Percentiles rank a stretch among this genome's conserved stretches.
Conservation (phyloP, 768 basidiomycete species). For the Favolaschia claudopus region DNA sequence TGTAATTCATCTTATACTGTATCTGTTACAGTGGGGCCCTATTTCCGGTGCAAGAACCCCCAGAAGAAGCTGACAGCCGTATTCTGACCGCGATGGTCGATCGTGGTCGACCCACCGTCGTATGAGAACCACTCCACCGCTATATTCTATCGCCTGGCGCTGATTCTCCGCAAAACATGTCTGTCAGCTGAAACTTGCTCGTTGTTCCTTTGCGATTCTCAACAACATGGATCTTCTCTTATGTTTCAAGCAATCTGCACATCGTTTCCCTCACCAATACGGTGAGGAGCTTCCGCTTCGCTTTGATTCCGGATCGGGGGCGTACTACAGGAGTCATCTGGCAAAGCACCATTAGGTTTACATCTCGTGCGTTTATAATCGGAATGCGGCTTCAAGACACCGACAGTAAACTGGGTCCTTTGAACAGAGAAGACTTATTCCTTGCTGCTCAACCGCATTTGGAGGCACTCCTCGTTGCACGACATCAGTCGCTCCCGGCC, state of each 20-base stretch:
- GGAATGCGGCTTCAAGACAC: background rate
- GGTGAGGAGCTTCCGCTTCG: background rate
- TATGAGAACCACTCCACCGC: background rate
- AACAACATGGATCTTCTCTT: background rate
- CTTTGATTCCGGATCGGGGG: conserved; percentile 5
- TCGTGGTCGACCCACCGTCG: background rate
- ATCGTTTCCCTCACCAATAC: background rate
- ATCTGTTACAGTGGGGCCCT: background rate
- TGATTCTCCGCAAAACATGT: background rate
- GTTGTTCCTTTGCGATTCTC: background rate
- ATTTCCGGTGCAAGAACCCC: background rate
- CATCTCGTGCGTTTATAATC: conserved; percentile 1
- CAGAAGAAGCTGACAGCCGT: background rate
- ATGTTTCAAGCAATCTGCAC: background rate
- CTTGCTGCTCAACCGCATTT: conserved; percentile 6
- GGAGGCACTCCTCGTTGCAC: conserved; percentile 9
- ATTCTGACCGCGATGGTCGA: background rate
- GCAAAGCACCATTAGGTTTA: conserved; percentile 1
- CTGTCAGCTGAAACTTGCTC: conserved; percentile 5
- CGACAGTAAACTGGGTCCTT: background rate
- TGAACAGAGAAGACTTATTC: background rate
- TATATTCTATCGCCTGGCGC: background rate
- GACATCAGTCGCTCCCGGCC: background rate
- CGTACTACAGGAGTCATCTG: background rate
- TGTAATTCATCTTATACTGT: too few relatives aligned